Conservation (phyloP, 371 early-diverging fungal species). For the Mucor irregularis region DNA sequence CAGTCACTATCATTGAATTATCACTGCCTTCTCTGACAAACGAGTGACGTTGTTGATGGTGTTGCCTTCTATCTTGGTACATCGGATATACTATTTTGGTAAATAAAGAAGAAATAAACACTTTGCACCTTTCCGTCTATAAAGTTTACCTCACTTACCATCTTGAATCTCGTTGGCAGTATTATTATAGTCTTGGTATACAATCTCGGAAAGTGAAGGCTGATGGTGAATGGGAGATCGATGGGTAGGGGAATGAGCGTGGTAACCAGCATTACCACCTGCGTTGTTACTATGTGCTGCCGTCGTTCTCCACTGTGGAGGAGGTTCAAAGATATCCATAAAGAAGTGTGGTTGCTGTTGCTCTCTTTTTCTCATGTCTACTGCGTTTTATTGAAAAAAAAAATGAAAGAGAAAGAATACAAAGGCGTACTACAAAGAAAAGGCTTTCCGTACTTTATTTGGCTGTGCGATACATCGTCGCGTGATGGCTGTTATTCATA, state of each 20-base stretch:
- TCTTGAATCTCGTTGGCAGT: not conserved
- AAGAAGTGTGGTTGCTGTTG: not conserved
- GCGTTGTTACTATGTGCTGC: constrained; percentile 2
- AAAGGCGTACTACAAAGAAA: too few relatives aligned
- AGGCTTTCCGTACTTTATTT: too few relatives aligned
- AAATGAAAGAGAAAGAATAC: not conserved
- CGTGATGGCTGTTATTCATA: too few relatives aligned
- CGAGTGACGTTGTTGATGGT: not conserved
- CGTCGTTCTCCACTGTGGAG: constrained; percentile 7
- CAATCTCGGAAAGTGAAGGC: constrained; percentile 23
- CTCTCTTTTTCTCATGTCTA: constrained; percentile 2
- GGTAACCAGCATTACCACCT: not conserved
- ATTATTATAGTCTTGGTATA: constrained; percentile 17
- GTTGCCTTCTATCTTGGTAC: constrained; percentile 7
- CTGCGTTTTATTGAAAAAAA: not conserved
- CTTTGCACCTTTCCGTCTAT: too few relatives aligned
- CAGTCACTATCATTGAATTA: too few relatives aligned
- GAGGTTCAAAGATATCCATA: constrained; percentile 20
- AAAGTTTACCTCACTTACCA: not conserved
- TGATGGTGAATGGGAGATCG: constrained; percentile 25
- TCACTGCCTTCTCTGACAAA: not conserved
- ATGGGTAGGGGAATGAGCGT: constrained; percentile 8
- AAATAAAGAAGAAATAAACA: not conserved
- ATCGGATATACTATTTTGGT: constrained; percentile 1
- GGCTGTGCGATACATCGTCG: too few relatives aligned